Evolutionary conservation across 768 basidiomycete species (phyloP).

Genomic region (Xanthoconium stramineum): DNA sequence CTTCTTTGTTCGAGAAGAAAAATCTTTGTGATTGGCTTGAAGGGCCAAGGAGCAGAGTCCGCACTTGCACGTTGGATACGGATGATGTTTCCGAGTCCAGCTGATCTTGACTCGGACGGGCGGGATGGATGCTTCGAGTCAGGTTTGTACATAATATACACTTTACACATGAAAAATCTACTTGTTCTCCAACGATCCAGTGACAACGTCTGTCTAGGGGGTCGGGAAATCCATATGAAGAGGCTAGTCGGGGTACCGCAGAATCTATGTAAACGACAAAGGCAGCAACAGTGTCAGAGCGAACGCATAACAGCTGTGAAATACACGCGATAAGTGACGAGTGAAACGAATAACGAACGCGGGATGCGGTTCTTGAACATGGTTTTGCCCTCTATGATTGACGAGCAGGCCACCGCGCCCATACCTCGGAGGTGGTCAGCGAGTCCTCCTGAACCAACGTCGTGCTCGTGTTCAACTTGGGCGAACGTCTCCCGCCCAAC

Average conservation of each 20-base stretch:
- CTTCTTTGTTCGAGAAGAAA: neutral
- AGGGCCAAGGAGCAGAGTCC: neutral
- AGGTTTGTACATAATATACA: neutral
- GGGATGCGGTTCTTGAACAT: neutral
- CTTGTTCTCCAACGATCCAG: neutral
- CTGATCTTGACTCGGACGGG: too few relatives aligned
- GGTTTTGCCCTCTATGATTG: neutral
- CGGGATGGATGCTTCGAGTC: neutral
- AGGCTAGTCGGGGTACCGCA: neutral
- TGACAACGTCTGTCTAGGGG: neutral
- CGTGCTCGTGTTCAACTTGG: neutral
- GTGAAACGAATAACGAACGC: neutral
- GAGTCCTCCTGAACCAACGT: constrained; percentile 10
- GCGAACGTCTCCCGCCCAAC: constrained; percentile 1
- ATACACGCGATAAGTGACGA: neutral
- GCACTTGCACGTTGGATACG: neutral
- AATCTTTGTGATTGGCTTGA: neutral
- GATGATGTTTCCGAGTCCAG: neutral
- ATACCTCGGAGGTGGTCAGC: constrained; percentile 15
- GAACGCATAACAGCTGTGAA: neutral
- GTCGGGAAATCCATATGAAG: neutral
- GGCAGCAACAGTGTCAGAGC: neutral
- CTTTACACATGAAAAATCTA: neutral
- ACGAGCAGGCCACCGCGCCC: constrained; percentile 10
- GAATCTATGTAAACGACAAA: neutral